Evolutionary conservation across 1,284 basidiomycete genomes (phyloP), one percentile per base, ranked within the genome.

Genomic region (Boletus sp.): DNA sequence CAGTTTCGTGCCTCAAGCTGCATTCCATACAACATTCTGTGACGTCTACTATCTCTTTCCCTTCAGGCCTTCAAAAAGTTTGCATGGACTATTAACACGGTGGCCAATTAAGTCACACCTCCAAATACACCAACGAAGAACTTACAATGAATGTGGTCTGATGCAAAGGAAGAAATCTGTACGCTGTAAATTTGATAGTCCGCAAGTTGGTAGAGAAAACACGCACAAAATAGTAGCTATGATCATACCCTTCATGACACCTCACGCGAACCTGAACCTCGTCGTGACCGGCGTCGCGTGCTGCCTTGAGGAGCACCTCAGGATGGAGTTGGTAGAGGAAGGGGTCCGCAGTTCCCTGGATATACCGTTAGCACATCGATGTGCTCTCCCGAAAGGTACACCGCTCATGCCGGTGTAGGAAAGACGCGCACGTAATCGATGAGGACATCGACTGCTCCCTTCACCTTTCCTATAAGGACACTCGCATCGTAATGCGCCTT

Each of bases 281-380:
- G 42, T 82, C 80, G 56, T 88, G 80, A 1, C 88, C 88, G 8
- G 81, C 77, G 46, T 81, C 76, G 48, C 85, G 74, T 2, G 90
- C 87, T 0, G 86, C 89, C 57, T 82, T 80, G 48, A 88, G 68
- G 64, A 99, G 91, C 61, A 88, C 84, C 64, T 97, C 91, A 0
- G 95, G 95, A 38, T 92, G 78, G 9, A 99, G 77, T 67, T 97
- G 93, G 13, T 91, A 82, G 67, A 91, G 88, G 66, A 94, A 97
- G 57, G 88, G 77, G 70, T 98, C 95, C 4, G 69, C 84, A 7
- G 85, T 87, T 14, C 94, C 91, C 88, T 90, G 51, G 29, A 51
- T 37, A 22, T 7, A 26, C 17, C 8, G 32, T 60, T 43, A 64
- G 27, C 6, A 45, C 25, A 23, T 36, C 26, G 19, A 25, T 17